A percentile compares a stretch with the other conserved stretches of the same genome.
These are phyloP conservation scores for Apiospora arundinis DNA, from an alignment of 2,329 filamentous ascomycete species.

Conservation along the genomic window DNA sequence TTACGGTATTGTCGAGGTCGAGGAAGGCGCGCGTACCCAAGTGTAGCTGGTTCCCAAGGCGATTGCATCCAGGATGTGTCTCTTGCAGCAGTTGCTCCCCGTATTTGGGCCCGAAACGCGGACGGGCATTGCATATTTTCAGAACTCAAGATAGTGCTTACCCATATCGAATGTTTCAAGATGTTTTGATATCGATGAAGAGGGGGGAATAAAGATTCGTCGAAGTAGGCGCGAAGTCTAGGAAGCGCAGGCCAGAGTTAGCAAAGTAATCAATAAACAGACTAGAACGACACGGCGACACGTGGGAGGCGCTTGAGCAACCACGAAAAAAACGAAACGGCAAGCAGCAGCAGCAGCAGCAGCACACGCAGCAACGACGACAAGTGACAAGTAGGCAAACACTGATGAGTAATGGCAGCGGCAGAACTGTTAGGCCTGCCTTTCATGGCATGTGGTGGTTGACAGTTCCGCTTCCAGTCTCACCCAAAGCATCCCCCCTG, in stretches of 20 bases:
- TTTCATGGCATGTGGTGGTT: background rate
- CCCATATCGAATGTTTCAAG: slow-evolving; percentile 50
- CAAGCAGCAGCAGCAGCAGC: background rate
- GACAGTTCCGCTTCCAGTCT: background rate
- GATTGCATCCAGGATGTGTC: slow-evolving; percentile 20
- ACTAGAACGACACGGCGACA: slow-evolving; percentile 10
- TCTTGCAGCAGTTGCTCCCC: slow-evolving; percentile 34
- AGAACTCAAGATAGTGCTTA: slow-evolving; percentile 46
- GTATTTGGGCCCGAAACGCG: slow-evolving; percentile 21
- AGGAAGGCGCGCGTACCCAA: slow-evolving; percentile 21
- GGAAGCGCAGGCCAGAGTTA: slow-evolving; percentile 33
- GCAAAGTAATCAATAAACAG: slow-evolving; percentile 25
- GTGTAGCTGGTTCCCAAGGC: background rate
- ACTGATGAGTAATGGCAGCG: background rate
- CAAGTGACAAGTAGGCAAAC: background rate
- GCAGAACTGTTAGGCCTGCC: background rate
- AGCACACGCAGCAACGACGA: background rate
- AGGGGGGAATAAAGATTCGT: slow-evolving; percentile 31
- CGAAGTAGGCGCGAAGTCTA: slow-evolving; percentile 38
- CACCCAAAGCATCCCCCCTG: background rate
- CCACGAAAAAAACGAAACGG: background rate
- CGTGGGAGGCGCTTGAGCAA: slow-evolving; percentile 12
- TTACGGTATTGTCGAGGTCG: slow-evolving; percentile 19
- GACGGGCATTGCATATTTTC: slow-evolving; percentile 32
- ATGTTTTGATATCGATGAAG: slow-evolving; percentile 35